A percentile compares a stretch with the other conserved stretches of the same genome.
These are phyloP conservation scores for Suillus hirtellus DNA, from an alignment of 768 basidiomycete genomes.

Conservation along the genomic window DNA sequence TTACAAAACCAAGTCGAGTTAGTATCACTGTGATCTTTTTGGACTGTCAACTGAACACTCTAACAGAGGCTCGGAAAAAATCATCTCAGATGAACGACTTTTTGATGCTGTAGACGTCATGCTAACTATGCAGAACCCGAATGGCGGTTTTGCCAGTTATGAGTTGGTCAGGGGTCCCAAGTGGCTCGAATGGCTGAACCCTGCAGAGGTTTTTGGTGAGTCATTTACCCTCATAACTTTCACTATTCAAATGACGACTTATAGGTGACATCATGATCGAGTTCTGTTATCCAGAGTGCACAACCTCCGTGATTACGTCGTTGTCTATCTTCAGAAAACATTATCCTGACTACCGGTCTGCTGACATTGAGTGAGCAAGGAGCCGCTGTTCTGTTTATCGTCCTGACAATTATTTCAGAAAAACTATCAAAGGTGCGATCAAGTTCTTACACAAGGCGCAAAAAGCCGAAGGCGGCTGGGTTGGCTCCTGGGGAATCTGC, in stretches of 20 bases:
- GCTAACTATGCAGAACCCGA: constrained; percentile 80
- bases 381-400: constrained; percentile 1
- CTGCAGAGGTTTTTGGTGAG: constrained; percentile 94
- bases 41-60: constrained; percentile 13
- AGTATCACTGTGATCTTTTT: constrained; percentile 28
- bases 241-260: not conserved
- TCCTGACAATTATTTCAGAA: constrained; percentile 40
- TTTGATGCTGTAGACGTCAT: constrained; percentile 86
- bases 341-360: constrained; percentile 73
- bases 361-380: constrained; percentile 71
- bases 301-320: constrained; percentile 91
- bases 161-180: constrained; percentile 82
- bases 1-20: constrained; percentile 82
- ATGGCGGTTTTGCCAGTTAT: constrained; percentile 93
- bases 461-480: constrained; percentile 86
- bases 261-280: constrained; percentile 96
- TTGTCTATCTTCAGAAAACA: constrained; percentile 82
- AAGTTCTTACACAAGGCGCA: constrained; percentile 80
- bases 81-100: constrained; percentile 74
- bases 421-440: constrained; percentile 68
- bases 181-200: constrained; percentile 86
- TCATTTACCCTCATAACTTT: constrained; percentile 20
- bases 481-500: constrained; percentile 96
- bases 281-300: constrained; percentile 95
- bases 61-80: constrained; percentile 69